A percentile compares a stretch with the other conserved stretches of the same genome.
These are phyloP conservation scores for Cucumis hystrix DNA, from an alignment of 306 rosid genomes.

Conservation along the genomic window DNA sequence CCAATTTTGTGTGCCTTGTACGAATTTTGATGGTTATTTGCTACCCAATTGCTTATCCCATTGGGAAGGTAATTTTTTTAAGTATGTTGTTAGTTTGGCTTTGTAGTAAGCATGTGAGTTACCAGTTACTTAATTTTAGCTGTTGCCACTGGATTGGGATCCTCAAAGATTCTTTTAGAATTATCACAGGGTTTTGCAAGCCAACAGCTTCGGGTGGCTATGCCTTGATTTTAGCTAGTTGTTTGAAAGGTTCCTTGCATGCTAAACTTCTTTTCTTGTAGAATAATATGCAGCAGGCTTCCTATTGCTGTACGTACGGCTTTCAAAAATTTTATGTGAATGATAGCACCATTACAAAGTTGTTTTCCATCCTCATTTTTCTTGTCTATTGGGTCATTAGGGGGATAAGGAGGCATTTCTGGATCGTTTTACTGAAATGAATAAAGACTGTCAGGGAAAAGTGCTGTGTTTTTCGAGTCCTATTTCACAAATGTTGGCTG, in stretches of 20 bases:
- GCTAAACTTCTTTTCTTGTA: background rate
- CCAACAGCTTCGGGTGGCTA: background rate
- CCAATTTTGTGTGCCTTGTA: constrained; percentile 71
- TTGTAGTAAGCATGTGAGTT: background rate
- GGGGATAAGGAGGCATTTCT: background rate
- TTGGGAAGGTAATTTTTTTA: constrained; percentile 63
- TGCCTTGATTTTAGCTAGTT: background rate
- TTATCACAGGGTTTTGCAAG: background rate
- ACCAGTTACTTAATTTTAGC: background rate
- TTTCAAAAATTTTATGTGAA: background rate
- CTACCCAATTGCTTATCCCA: constrained; percentile 85
- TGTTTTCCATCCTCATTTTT: background rate
- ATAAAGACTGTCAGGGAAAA: background rate
- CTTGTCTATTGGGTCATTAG: background rate
- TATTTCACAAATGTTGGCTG: background rate
- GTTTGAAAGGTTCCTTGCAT: background rate
- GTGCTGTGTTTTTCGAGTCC: background rate
- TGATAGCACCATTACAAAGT: background rate
- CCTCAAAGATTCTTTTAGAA: background rate
- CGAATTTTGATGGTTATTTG: constrained; percentile 71
- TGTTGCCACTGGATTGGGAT: background rate
- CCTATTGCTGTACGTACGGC: background rate
- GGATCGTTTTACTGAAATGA: background rate
- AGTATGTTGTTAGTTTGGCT: background rate
- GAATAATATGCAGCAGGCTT: background rate